phyloP scores from a whole-genome alignment of 1,284 basidiomycete genomes.

The Tilletia walkeri region DNA sequence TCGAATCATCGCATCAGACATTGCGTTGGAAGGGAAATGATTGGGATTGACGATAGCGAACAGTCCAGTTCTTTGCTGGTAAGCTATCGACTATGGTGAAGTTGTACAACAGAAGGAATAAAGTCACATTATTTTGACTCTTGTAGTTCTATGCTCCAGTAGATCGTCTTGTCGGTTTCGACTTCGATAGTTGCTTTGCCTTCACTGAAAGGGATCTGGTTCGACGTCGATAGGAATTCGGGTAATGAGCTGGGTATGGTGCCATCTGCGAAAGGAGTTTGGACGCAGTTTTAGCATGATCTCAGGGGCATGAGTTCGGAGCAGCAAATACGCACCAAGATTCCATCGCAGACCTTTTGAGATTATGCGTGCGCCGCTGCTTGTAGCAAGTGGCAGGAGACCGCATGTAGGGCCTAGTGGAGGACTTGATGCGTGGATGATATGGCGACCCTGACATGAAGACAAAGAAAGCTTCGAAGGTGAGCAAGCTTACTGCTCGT shows the following conservation, averaged over 20 bases:
- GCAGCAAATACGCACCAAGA: constrained; percentile 63
- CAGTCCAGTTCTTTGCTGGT: no score
- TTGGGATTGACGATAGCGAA: no score
- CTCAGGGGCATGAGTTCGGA: not conserved
- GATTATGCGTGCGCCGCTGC: constrained; percentile 65
- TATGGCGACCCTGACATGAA: constrained; percentile 70
- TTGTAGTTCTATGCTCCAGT: constrained; percentile 75
- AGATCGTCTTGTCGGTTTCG: constrained; percentile 75
- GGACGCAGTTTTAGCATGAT: not conserved
- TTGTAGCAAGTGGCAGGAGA: constrained; percentile 79
- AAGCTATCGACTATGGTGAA: no score
- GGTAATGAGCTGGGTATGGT: constrained; percentile 38
- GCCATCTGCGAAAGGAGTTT: constrained; percentile 11
- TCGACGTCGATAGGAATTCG: constrained; percentile 75
- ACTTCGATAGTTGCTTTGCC: constrained; percentile 65
- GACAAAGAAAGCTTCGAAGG: constrained; percentile 16
- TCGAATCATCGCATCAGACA: no score
- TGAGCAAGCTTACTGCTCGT: constrained; percentile 14
- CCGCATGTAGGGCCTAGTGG: constrained; percentile 85
- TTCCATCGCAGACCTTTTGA: constrained; percentile 89
- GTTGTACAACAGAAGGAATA: no score
- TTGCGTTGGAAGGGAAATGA: no score
- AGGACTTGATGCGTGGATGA: constrained; percentile 70
- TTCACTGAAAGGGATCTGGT: constrained; percentile 64
- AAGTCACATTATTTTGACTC: constrained; percentile 1